Evolutionary conservation across 768 basidiomycete species (phyloP).

Genomic region (Boletus rufocinnamomeus): DNA sequence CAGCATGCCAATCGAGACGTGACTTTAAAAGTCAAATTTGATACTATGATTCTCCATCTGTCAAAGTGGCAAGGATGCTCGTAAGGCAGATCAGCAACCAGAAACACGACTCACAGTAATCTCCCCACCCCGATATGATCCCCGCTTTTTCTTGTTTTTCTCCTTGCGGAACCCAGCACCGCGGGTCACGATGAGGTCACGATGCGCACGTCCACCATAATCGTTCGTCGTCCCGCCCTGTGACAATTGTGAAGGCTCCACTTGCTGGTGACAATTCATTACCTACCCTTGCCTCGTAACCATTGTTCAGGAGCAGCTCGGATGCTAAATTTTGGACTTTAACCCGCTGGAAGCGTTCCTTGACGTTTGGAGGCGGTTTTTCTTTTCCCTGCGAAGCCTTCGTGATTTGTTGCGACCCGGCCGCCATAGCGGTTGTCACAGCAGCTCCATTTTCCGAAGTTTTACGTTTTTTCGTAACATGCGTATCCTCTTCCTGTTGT

Average conservation of each 20-base stretch:
- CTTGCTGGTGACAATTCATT: neutral
- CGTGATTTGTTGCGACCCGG: conserved; percentile 1
- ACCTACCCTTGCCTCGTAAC: conserved; percentile 79
- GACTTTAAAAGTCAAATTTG: conserved; percentile 63
- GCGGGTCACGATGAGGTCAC: conserved; percentile 89
- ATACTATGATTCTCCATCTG: conserved; percentile 86
- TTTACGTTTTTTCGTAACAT: conserved; percentile 61
- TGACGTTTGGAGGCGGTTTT: conserved; percentile 40
- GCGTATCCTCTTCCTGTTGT: conserved; percentile 15
- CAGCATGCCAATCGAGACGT: neutral
- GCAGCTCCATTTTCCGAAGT: conserved; percentile 52
- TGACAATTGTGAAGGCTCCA: neutral
- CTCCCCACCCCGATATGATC: conserved; percentile 91
- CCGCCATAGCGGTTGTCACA: conserved; percentile 45
- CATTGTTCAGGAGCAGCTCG: conserved; percentile 58
- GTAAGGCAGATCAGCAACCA: neutral
- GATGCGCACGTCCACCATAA: conserved; percentile 84
- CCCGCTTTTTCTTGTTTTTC: conserved; percentile 99
- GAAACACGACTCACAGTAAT: conserved; percentile 69
- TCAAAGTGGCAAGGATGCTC: conserved; percentile 1
- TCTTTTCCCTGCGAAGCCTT: conserved; percentile 9
- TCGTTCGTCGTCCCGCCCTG: conserved; percentile 71
- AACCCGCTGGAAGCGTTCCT: conserved; percentile 79
- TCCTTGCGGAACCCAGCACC: conserved; percentile 97
- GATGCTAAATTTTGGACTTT: conserved; percentile 58